Percentiles rank a stretch among this genome's conserved stretches.
Evolutionary conservation across 495 filamentous ascomycete genomes (phyloP).

Genomic region (Peziza echinospora): DNA sequence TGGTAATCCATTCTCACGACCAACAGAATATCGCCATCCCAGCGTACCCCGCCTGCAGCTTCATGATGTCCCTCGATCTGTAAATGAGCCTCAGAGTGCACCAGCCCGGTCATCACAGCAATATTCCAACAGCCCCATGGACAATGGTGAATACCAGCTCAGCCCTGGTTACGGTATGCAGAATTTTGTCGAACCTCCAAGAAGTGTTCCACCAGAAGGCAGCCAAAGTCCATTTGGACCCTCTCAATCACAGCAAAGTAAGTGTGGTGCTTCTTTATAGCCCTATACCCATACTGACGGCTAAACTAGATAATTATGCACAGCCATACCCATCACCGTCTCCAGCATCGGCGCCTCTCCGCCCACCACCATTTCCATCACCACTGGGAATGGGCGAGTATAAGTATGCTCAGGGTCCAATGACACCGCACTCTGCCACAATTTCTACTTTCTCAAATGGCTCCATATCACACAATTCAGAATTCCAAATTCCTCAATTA

Average conservation of each 20-base stretch:
- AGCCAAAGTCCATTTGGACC: constrained; percentile 19
- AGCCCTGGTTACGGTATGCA: constrained; percentile 17
- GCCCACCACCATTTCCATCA: constrained; percentile 11
- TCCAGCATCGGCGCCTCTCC: constrained; percentile 11
- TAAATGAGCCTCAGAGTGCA: constrained; percentile 36
- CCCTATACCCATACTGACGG: constrained; percentile 3
- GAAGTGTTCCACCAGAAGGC: constrained; percentile 19
- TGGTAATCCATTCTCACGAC: constrained; percentile 24
- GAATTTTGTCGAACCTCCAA: constrained; percentile 17
- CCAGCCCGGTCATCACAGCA: constrained; percentile 38
- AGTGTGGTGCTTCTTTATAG: neutral
- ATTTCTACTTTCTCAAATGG: constrained; percentile 19
- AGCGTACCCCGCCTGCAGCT: constrained; percentile 38
- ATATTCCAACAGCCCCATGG: constrained; percentile 38
- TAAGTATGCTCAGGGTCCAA: constrained; percentile 17
- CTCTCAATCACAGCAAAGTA: constrained; percentile 14
- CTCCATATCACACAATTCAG: constrained; percentile 18
- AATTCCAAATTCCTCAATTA: constrained; percentile 20
- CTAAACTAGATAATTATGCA: constrained; percentile 9
- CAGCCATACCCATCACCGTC: constrained; percentile 19
- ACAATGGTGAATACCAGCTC: constrained; percentile 28
- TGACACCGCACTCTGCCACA: constrained; percentile 18
- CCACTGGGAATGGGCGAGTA: constrained; percentile 18
- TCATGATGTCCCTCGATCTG: constrained; percentile 36
- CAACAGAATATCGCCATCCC: constrained; percentile 31